Evolutionary conservation across 305 asterid species (phyloP).

Genomic region (Solanum hybrid): DNA sequence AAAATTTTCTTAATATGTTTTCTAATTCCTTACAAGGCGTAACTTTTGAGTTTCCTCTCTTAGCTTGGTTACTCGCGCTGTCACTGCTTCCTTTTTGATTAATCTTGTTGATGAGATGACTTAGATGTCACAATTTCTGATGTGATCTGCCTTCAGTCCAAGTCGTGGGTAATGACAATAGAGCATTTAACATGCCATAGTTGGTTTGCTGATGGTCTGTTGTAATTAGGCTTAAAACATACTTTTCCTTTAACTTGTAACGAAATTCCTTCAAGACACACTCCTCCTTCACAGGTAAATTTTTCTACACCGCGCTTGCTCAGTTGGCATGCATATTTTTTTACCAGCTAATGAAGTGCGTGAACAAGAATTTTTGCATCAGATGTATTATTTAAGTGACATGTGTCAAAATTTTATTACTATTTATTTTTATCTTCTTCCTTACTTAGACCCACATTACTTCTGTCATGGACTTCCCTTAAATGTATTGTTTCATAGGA

Average conservation of each 20-base stretch:
- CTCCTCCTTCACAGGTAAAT: not conserved
- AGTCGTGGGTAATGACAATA: not conserved
- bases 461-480: not conserved
- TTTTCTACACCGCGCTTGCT: not conserved
- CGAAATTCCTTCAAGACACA: not conserved
- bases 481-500: constrained; percentile 33
- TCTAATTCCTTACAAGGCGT: not conserved
- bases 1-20: not conserved
- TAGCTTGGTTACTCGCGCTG: not conserved
- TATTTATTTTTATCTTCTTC: not conserved
- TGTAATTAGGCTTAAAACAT: not conserved
- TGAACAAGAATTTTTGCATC: not conserved
- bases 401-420: not conserved
- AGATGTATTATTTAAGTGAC: not conserved
- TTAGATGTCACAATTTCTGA: not conserved
- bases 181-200: not conserved
- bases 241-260: not conserved
- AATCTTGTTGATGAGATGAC: constrained; percentile 2
- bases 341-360: not conserved
- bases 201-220: not conserved
- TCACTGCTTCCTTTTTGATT: not conserved
- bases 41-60: not conserved
- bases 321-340: not conserved
- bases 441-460: not conserved
- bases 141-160: not conserved